phyloP scores from a whole-genome alignment of 345 rosid species.

The Kandelia obovata region DNA sequence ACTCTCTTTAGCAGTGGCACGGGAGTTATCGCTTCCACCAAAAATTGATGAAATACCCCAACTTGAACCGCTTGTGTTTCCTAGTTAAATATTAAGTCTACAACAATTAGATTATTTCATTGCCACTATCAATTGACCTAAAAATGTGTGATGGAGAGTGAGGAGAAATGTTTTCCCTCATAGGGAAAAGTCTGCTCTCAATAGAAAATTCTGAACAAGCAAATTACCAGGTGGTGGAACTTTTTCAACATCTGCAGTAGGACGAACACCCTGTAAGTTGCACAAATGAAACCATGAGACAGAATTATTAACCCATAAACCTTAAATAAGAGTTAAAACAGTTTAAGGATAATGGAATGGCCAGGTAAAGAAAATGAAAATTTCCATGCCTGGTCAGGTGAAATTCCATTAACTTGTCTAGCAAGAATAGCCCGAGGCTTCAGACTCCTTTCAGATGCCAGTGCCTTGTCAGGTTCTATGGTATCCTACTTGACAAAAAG shows the following conservation, averaged over 20 bases:
- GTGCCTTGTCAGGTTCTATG: slow-evolving; percentile 70
- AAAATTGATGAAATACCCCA: slow-evolving; percentile 95
- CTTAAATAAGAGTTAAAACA: neutral
- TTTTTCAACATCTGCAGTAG: slow-evolving; percentile 57
- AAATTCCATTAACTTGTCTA: slow-evolving; percentile 78
- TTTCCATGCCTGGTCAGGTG: slow-evolving; percentile 75
- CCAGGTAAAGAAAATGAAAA: slow-evolving; percentile 1
- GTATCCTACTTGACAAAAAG: slow-evolving; percentile 47
- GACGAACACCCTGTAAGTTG: slow-evolving; percentile 50
- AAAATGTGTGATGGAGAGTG: neutral
- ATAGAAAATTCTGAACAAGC: neutral
- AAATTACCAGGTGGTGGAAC: slow-evolving; percentile 62
- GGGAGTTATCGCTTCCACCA: slow-evolving; percentile 60
- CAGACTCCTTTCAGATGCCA: slow-evolving; percentile 55
- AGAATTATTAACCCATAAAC: neutral
- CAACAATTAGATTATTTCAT: neutral
- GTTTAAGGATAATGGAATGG: neutral
- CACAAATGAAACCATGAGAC: slow-evolving; percentile 5
- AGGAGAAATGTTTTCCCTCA: neutral
- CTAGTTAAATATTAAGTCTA: slow-evolving; percentile 7
- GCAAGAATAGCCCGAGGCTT: slow-evolving; percentile 81
- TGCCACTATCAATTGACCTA: neutral
- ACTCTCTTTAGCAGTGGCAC: slow-evolving; percentile 58
- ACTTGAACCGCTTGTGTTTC: slow-evolving; percentile 43
- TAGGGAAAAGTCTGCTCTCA: neutral